Percentiles rank a stretch among this genome's conserved stretches.
These are phyloP conservation scores for Yamadazyma scolyti DNA, from an alignment of 805 yeast species.

Conservation along the genomic window DNA sequence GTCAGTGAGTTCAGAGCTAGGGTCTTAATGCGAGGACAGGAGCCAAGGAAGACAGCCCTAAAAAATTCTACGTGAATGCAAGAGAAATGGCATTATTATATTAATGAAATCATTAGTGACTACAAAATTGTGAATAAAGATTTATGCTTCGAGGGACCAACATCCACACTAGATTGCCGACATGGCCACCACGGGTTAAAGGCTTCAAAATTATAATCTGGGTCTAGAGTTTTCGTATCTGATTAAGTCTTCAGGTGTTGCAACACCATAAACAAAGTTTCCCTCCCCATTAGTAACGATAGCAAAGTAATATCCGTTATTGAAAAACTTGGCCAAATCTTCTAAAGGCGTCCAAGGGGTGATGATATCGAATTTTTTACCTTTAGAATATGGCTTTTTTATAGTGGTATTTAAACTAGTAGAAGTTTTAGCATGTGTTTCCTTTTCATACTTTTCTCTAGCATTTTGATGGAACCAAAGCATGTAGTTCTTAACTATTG, in stretches of 20 bases:
- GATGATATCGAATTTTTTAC: constrained; percentile 38
- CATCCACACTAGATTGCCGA: too few species aligned
- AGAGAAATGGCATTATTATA: constrained; percentile 53
- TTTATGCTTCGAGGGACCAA: too few species aligned
- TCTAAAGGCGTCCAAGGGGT: constrained; percentile 57
- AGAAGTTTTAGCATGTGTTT: constrained; percentile 7
- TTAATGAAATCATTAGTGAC: constrained; percentile 16
- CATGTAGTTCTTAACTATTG: constrained; percentile 34
- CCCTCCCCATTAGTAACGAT: constrained; percentile 53
- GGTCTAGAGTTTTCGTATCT: constrained; percentile 44
- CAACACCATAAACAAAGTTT: constrained; percentile 55
- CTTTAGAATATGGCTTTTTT: constrained; percentile 22
- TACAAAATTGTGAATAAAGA: constrained; percentile 6
- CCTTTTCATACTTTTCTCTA: constrained; percentile 27
- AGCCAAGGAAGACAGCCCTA: constrained; percentile 44
- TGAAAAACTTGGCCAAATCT: constrained; percentile 48
- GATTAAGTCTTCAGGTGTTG: constrained; percentile 46
- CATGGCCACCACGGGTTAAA: too few species aligned
- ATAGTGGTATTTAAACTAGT: constrained; percentile 21
- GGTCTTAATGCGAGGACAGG: constrained; percentile 30
- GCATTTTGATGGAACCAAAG: constrained; percentile 40
- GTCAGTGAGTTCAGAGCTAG: not conserved
- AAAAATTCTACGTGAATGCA: constrained; percentile 49
- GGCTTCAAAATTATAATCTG: constrained; percentile 24
- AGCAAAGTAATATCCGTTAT: constrained; percentile 48